Evolutionary conservation across 164 flowering plant species (phyloP), one percentile per base, ranked within the genome.

Genomic region (Taxillus chinensis): DNA sequence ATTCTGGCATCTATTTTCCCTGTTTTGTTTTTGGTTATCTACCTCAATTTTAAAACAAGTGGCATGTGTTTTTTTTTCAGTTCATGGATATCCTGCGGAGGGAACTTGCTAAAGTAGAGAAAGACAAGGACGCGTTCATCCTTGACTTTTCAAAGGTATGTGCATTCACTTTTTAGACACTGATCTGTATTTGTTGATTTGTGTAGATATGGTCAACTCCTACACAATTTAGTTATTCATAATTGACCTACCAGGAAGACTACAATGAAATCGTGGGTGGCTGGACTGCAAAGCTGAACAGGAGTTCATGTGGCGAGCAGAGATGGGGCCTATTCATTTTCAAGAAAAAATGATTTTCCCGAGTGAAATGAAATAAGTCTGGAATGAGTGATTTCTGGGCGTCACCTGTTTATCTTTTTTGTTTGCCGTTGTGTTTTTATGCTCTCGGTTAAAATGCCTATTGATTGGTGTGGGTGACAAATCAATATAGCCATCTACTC

Each of bases 301-400:
- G 99, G 76, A 85, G 81, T 69, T 58, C 85, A 7, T 76, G 85
- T 5, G 98, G 98, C 3, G 96, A 92, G 77, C 98, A 92, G 83
- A 69, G 83, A 45, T 92, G 98, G 98, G 98, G 98, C 8, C 75
- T 92, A 66, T 92, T 92, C 80, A 74, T 90, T 62, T 96, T 90
- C 75, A 76, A 76, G 78, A 92, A 87, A 67, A 80, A 81, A 45
- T 86, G 80, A 82, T 64, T 11, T 48, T 43, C 10, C 46, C 7
- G 51, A 3, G 0, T 48, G 1, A 3, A 14, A 14, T 48, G 51
- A 11, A 4, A 3, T 3, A 7, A 48, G 12, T 48, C 13, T 11
- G 4, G 10, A 14, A 14, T 8, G 13, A 48, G 51, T 48, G 13
- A 0, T 48, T 48, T 48, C 51, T 48, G 13, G 51, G 51, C 13